phyloP scores from a whole-genome alignment of 1,284 basidiomycete genomes.

The Cutaneotrichosporon arboriforme region DNA sequence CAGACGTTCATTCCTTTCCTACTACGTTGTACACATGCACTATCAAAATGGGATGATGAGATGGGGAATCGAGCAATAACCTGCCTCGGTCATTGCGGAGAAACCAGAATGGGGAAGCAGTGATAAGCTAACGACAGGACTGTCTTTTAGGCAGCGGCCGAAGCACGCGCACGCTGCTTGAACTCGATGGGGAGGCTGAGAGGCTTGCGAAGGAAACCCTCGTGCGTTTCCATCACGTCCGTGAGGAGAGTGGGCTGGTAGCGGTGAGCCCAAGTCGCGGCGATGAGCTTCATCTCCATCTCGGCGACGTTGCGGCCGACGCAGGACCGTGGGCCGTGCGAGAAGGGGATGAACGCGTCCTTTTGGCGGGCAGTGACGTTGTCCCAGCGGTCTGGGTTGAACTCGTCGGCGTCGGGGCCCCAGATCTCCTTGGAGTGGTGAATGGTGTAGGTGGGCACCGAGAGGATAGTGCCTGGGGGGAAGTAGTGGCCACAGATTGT shows the following conservation, averaged over 20 bases:
- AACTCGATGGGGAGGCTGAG: conserved; percentile 10
- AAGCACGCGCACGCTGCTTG: neutral
- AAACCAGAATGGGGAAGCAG: no score
- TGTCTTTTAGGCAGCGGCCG: no score
- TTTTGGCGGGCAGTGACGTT: conserved; percentile 15
- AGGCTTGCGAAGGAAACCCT: conserved; percentile 23
- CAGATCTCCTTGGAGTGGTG: conserved; percentile 55
- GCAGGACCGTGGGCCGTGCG: conserved; percentile 27
- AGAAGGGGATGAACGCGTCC: conserved; percentile 27
- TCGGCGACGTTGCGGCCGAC: conserved; percentile 29
- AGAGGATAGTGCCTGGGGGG: conserved; percentile 16
- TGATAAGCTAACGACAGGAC: no score
- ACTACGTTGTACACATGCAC: no score
- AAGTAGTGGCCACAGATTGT: conserved; percentile 19
- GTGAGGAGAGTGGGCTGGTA: conserved; percentile 17
- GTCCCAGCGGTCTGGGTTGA: conserved; percentile 24
- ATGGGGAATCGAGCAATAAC: no score
- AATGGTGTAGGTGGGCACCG: conserved; percentile 35
- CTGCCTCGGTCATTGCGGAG: no score
- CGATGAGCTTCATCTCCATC: conserved; percentile 23
- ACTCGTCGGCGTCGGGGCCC: conserved; percentile 54
- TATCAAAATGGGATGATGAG: no score
- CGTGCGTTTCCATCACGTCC: conserved; percentile 10
- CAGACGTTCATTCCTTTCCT: no score
- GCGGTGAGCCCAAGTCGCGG: conserved; percentile 16